Conservation (phyloP, 768 basidiomycete genomes). For the Tulasnella sp. region DNA sequence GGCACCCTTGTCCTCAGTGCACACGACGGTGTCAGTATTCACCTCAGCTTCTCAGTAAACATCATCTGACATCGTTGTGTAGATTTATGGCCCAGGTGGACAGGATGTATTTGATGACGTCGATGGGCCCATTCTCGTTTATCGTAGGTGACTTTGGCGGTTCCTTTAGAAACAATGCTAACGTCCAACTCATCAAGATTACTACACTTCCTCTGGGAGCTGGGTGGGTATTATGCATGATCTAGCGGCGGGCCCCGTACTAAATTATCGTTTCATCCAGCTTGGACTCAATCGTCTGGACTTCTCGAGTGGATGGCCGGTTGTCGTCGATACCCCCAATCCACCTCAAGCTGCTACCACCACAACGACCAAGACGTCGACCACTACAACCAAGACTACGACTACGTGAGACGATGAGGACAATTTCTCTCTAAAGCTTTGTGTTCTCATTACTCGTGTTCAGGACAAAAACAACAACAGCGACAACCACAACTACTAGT, state of each 20-base stretch:
- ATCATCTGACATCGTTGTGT: not conserved
- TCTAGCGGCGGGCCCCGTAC: not conserved
- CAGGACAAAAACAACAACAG: not conserved
- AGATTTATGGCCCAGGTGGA: slow-evolving; percentile 52
- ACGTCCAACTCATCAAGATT: slow-evolving; percentile 40
- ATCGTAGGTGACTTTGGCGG: slow-evolving; percentile 42
- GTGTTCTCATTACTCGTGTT: not conserved
- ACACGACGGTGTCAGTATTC: slow-evolving; percentile 5
- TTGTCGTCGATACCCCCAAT: not conserved
- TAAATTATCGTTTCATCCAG: not conserved
- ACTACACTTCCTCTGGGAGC: slow-evolving; percentile 45
- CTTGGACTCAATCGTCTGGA: slow-evolving; percentile 15
- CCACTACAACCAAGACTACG: not conserved
- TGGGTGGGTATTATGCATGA: not conserved
- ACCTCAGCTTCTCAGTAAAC: no score
- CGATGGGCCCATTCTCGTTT: slow-evolving; percentile 50
- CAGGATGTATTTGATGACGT: slow-evolving; percentile 47
- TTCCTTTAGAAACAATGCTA: not conserved
- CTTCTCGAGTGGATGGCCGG: slow-evolving; percentile 4
- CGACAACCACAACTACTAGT: not conserved
- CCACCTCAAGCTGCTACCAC: not conserved
- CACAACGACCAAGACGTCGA: not conserved
- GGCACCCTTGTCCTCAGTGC: slow-evolving; percentile 42
- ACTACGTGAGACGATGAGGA: not conserved
- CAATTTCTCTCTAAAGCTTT: no score